Conservation (phyloP, 345 rosid genomes). For the Eucalyptus melliodora region DNA sequence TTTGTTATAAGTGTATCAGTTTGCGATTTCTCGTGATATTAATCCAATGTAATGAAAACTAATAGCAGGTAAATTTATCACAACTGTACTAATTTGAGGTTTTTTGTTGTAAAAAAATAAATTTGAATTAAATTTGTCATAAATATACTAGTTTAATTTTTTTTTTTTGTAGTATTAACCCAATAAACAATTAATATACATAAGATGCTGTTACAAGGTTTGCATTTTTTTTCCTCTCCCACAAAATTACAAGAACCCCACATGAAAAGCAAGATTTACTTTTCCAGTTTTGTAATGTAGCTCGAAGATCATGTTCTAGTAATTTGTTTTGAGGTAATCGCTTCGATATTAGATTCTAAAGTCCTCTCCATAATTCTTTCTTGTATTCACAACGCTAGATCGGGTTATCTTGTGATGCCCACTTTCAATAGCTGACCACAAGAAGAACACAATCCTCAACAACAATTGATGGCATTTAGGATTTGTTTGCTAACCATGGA, state of each 20-base stretch:
- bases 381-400: background rate
- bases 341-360: too few relatives aligned
- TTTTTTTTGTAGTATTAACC: too few relatives aligned
- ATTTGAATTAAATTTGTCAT: too few relatives aligned
- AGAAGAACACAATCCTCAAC: background rate
- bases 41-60: too few relatives aligned
- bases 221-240: background rate
- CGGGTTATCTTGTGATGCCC: background rate
- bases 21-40: too few relatives aligned
- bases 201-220: background rate
- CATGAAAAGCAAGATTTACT: background rate
- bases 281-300: background rate
- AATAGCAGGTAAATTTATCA: too few relatives aligned
- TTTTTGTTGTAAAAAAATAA: too few relatives aligned
- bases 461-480: background rate
- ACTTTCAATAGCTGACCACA: background rate
- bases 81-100: too few relatives aligned
- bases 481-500: background rate
- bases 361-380: background rate
- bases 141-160: too few relatives aligned
- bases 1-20: fast-evolving
- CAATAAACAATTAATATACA: background rate
- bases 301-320: background rate
- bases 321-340: too few relatives aligned
- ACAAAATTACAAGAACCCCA: too few relatives aligned